Conservation (phyloP, 495 filamentous ascomycete genomes). For the Chlorociboria aeruginascens region DNA sequence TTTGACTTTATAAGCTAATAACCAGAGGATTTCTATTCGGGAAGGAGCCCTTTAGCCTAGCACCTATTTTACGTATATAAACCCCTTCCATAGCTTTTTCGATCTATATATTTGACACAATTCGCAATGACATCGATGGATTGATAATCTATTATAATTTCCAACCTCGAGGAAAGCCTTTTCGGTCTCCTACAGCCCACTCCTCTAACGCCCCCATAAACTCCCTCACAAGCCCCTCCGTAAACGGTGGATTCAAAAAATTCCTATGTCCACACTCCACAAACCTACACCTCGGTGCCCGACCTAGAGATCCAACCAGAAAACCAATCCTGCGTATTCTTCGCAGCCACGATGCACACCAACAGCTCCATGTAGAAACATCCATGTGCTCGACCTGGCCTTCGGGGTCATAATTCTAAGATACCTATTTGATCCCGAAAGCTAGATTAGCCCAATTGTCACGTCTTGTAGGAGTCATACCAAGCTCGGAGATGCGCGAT, state of each 20-base stretch:
- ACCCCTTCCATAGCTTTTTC: no score
- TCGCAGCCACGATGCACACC: constrained; percentile 22
- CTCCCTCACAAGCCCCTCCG: constrained; percentile 21
- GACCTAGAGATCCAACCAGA: constrained; percentile 29
- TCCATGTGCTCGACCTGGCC: constrained; percentile 33
- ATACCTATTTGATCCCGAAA: constrained; percentile 31
- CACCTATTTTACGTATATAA: no score
- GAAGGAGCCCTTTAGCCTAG: no score
- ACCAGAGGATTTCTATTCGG: no score
- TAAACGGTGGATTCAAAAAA: constrained; percentile 27
- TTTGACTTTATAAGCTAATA: no score
- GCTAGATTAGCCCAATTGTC: constrained; percentile 31
- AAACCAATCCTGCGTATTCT: constrained; percentile 30
- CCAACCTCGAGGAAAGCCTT: not conserved
- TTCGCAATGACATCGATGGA: no score
- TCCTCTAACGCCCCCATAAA: constrained; percentile 20
- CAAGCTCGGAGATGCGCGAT: constrained; percentile 27
- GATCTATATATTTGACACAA: no score
- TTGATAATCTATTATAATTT: no score
- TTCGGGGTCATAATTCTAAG: constrained; percentile 36
- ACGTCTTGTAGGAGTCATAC: constrained; percentile 20
- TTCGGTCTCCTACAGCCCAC: constrained; percentile 1
- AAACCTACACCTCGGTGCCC: constrained; percentile 24
- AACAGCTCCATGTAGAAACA: constrained; percentile 37
- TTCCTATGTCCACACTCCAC: constrained; percentile 31